Evolutionary conservation across 176 grass and related monocot genomes (phyloP).

Genomic region (Coix lacrymajobi): DNA sequence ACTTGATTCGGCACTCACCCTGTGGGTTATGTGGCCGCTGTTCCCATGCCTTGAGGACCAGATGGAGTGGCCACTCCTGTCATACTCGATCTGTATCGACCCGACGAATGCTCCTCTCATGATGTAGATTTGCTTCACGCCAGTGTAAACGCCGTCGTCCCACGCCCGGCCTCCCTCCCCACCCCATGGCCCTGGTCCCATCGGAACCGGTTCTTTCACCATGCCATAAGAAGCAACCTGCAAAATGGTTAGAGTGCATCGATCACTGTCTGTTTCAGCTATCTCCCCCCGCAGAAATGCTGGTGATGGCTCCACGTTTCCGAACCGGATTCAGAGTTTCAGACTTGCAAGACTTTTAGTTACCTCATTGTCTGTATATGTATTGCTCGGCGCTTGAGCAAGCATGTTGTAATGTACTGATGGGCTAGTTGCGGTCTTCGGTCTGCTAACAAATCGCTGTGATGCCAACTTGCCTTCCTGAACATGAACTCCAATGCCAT

Average conservation of each 20-base stretch:
- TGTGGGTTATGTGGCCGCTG: slow-evolving; percentile 60
- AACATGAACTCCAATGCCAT: slow-evolving; percentile 82
- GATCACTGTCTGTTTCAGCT: not conserved
- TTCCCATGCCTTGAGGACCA: slow-evolving; percentile 87
- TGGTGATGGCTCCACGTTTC: not conserved
- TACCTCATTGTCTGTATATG: slow-evolving; percentile 55
- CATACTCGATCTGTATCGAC: slow-evolving; percentile 93
- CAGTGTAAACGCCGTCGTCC: slow-evolving; percentile 91
- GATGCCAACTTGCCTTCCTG: slow-evolving; percentile 57
- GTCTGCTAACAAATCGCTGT: slow-evolving; percentile 19
- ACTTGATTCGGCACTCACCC: slow-evolving; percentile 39
- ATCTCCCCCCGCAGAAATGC: not conserved
- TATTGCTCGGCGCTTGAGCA: slow-evolving; percentile 24
- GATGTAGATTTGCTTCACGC: slow-evolving; percentile 73
- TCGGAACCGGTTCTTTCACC: slow-evolving; percentile 73
- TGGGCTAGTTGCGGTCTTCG: not conserved
- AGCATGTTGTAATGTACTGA: slow-evolving; percentile 35
- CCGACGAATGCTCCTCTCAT: slow-evolving; percentile 64
- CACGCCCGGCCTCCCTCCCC: slow-evolving; percentile 77
- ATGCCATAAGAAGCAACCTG: slow-evolving; percentile 60
- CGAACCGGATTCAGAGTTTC: not conserved
- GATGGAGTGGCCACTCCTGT: slow-evolving; percentile 58
- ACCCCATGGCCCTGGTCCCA: slow-evolving; percentile 90
- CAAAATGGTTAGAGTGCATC: not conserved
- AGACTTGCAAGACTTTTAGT: not conserved